phyloP scores from a whole-genome alignment of 805 yeast species.

The Sugiyamaella americana region DNA sequence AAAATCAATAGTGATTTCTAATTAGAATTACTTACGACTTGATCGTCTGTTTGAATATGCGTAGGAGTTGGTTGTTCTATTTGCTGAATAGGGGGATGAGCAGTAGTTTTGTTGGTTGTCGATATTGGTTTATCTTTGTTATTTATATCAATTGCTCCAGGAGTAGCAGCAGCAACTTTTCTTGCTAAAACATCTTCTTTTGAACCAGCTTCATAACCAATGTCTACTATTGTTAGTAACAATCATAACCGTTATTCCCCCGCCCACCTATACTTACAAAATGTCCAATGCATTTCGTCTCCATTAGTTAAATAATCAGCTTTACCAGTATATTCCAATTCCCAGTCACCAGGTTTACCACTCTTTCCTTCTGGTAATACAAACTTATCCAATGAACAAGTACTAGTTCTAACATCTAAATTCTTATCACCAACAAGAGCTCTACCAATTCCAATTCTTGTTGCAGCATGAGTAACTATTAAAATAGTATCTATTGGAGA shows the following conservation, averaged over 20 bases:
- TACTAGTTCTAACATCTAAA: conserved; percentile 64
- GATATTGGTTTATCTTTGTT: neutral
- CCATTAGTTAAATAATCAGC: conserved; percentile 67
- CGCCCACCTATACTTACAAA: conserved; percentile 38
- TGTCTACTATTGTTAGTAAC: conserved; percentile 17
- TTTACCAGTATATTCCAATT: conserved; percentile 60
- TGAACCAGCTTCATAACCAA: conserved; percentile 80
- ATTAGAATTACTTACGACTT: conserved; percentile 14
- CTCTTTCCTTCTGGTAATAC: conserved; percentile 18
- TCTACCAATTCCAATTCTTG: conserved; percentile 84
- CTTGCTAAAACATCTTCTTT: conserved; percentile 60
- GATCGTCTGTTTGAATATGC: no score
- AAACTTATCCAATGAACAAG: conserved; percentile 76
- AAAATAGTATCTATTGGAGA: conserved; percentile 61
- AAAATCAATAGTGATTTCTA: neutral
- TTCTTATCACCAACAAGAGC: conserved; percentile 50
- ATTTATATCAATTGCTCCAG: conserved; percentile 8
- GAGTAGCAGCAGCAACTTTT: conserved; percentile 12
- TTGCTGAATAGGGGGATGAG: no score
- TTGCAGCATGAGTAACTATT: conserved; percentile 89
- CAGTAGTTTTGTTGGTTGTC: neutral
- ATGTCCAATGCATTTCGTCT: conserved; percentile 93
- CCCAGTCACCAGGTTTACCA: conserved; percentile 45
- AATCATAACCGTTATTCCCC: neutral
- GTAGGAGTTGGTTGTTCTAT: no score